A percentile compares a stretch with the other conserved stretches of the same genome.
These are phyloP conservation scores for Picochlorum sp. DNA, from an alignment of 139 green algal species.

Conservation along the genomic window DNA sequence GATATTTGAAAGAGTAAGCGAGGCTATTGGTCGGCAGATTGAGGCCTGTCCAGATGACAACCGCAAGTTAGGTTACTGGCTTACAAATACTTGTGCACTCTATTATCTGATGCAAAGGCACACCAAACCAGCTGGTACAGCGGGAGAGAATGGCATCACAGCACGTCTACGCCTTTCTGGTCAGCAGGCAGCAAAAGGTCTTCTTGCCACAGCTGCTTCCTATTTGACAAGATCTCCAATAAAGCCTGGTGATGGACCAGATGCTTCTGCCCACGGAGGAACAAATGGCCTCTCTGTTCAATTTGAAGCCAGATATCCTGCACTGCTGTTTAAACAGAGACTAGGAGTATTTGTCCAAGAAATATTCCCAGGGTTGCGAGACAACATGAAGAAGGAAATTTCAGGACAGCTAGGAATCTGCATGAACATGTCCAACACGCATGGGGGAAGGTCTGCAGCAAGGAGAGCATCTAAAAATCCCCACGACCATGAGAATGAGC, in stretches of 20 bases:
- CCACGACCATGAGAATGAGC: not conserved
- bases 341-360: constrained; percentile 96
- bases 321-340: constrained; percentile 99
- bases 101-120: constrained; percentile 92
- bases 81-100: constrained; percentile 93
- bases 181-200: constrained; percentile 25
- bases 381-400: constrained; percentile 97
- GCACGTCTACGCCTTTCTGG: constrained; percentile 20
- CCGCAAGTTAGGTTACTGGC: constrained; percentile 83
- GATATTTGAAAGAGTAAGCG: constrained; percentile 94
- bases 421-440: constrained; percentile 63
- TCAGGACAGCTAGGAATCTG: constrained; percentile 70
- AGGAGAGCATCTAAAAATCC: not conserved
- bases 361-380: constrained; percentile 95
- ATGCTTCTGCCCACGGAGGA: constrained; percentile 79
- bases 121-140: constrained; percentile 70
- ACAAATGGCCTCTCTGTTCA: constrained; percentile 56
- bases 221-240: constrained; percentile 6
- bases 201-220: constrained; percentile 30
- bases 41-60: constrained; percentile 85
- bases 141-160: constrained; percentile 21
- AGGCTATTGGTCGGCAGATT: constrained; percentile 74
- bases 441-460: not conserved
- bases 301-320: constrained; percentile 98
- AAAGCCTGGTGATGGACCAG: constrained; percentile 37